Conservation (phyloP, 2,329 filamentous ascomycete species). For the Cercospora zeina region DNA sequence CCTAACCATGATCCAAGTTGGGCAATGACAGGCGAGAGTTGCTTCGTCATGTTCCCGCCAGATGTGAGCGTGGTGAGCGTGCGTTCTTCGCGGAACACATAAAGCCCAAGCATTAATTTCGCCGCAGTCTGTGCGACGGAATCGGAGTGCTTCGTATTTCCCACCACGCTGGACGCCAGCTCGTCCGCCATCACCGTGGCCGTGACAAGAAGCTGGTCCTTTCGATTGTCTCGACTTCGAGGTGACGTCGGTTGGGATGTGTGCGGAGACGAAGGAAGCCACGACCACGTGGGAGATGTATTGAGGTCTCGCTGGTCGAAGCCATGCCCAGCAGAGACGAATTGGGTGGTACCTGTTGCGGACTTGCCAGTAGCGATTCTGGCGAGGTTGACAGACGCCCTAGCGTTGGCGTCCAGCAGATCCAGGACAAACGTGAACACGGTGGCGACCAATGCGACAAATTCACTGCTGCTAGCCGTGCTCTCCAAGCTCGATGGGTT, state of each 20-base stretch:
- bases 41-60: not conserved
- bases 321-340: not conserved
- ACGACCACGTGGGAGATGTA: conserved; percentile 30
- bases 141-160: conserved; percentile 6
- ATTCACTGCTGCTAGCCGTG: conserved; percentile 33
- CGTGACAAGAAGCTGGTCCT: conserved; percentile 34
- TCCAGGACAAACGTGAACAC: conserved; percentile 43
- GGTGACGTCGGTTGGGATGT: conserved; percentile 15
- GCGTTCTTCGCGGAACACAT: conserved; percentile 84
- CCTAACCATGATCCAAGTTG: conserved; percentile 82
- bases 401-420: conserved; percentile 35
- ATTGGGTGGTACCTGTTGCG: not conserved
- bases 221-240: conserved; percentile 22
- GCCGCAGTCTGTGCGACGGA: conserved; percentile 20
- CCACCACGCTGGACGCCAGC: conserved; percentile 14
- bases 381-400: conserved; percentile 33
- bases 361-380: conserved; percentile 30
- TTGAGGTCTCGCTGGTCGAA: not conserved
- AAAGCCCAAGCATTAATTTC: conserved; percentile 63
- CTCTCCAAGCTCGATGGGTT: conserved; percentile 19
- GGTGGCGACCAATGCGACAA: conserved; percentile 45
- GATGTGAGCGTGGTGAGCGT: conserved; percentile 63
- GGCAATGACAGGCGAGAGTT: conserved; percentile 70
- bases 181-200: conserved; percentile 35
- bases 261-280: conserved; percentile 20